Conservation (phyloP, 768 basidiomycete species). For the Tulasnella calospora region DNA sequence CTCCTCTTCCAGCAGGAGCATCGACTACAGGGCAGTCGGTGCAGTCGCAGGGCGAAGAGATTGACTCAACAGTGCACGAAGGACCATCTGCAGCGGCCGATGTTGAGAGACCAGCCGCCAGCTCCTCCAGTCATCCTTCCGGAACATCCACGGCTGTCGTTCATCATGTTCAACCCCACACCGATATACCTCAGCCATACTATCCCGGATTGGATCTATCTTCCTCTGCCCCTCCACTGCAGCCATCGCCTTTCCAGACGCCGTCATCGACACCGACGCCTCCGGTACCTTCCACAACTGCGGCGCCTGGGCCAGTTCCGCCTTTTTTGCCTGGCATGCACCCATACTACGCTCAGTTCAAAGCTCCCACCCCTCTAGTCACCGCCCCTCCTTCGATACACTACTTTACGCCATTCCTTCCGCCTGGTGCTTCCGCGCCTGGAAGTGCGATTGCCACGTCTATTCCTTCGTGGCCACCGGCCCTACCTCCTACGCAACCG, state of each 20-base stretch:
- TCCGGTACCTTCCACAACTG: neutral
- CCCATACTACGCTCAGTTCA: neutral
- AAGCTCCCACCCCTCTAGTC: neutral
- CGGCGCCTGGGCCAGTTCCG: neutral
- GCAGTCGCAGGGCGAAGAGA: neutral
- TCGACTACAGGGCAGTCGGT: neutral
- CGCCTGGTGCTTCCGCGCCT: neutral
- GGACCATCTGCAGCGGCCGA: neutral
- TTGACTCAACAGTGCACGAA: neutral
- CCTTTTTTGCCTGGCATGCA: neutral
- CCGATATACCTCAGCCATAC: neutral
- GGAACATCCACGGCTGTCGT: neutral
- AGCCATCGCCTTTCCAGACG: neutral
- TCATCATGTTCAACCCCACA: neutral
- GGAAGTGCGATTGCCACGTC: neutral
- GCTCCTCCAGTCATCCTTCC: neutral
- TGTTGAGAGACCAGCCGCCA: neutral
- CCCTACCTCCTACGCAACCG: neutral
- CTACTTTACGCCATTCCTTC: neutral
- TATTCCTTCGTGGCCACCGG: neutral
- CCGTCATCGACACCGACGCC: neutral
- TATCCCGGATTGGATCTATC: neutral
- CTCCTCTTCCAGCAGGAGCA: neutral
- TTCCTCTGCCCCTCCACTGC: neutral
- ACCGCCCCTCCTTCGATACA: neutral